Percentiles rank a stretch among this genome's conserved stretches.
Evolutionary conservation across 2,329 filamentous ascomycete species (phyloP).

Genomic region (Aspergillus hiratsukae): DNA sequence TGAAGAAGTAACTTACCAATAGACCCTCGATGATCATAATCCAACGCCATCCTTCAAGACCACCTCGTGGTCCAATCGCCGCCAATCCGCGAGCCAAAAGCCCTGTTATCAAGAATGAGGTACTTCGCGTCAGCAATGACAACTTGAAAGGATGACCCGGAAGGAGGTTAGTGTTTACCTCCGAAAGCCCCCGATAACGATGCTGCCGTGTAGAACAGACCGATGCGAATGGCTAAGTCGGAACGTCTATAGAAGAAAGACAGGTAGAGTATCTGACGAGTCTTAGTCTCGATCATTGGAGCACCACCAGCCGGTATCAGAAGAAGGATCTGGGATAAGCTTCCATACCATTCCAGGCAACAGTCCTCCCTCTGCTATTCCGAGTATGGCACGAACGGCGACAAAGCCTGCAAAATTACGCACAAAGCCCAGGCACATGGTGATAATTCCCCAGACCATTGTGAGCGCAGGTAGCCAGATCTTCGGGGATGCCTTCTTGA

Average conservation of each 20-base stretch:
- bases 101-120: constrained; percentile 25
- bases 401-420: constrained; percentile 51
- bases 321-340: not conserved
- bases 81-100: constrained; percentile 59
- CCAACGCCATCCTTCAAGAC: constrained; percentile 57
- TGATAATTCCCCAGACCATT: constrained; percentile 55
- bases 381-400: constrained; percentile 58
- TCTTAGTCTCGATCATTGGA: constrained; percentile 6
- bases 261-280: constrained; percentile 55
- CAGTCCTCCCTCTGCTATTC: constrained; percentile 60
- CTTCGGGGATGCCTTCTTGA: constrained; percentile 58
- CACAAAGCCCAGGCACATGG: constrained; percentile 39
- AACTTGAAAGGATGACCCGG: not conserved
- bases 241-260: constrained; percentile 58
- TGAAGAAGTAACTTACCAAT: constrained; percentile 18
- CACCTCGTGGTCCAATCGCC: constrained; percentile 53
- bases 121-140: not conserved
- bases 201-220: constrained; percentile 64
- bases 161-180: constrained; percentile 29
- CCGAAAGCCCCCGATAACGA: constrained; percentile 63
- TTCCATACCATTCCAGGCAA: constrained; percentile 59
- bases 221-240: constrained; percentile 60
- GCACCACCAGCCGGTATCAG: not conserved
- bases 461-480: constrained; percentile 59
- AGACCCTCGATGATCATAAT: constrained; percentile 59